These are phyloP conservation scores for Collybia sp. DNA, from an alignment of 768 basidiomycete genomes.

Conservation along the genomic window DNA sequence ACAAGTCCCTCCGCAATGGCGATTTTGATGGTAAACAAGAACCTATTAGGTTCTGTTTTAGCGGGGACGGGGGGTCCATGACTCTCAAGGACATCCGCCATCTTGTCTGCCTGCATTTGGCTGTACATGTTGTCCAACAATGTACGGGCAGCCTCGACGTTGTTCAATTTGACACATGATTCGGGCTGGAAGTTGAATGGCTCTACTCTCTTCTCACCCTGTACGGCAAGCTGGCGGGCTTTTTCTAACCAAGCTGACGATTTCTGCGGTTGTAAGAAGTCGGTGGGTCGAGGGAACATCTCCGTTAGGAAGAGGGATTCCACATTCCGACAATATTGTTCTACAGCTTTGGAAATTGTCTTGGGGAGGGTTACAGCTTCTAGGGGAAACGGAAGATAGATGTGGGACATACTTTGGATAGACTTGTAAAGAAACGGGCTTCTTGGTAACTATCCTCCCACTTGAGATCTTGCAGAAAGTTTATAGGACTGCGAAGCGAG, in stretches of 20 bases:
- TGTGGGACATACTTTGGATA: conserved; percentile 63
- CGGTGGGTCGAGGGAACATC: conserved; percentile 84
- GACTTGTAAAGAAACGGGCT: conserved; percentile 83
- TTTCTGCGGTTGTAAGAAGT: conserved; percentile 80
- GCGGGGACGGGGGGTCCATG: conserved; percentile 67
- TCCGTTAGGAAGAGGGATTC: conserved; percentile 91
- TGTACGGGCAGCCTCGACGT: conserved; percentile 87
- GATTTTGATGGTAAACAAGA: conserved; percentile 92
- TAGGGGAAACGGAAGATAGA: neutral
- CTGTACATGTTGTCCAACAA: conserved; percentile 93
- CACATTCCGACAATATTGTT: conserved; percentile 85
- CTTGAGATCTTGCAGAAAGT: conserved; percentile 82
- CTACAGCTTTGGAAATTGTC: conserved; percentile 89
- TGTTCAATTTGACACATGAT: conserved; percentile 97
- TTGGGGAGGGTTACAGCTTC: conserved; percentile 20
- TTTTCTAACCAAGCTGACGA: conserved; percentile 87
- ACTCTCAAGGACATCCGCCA: conserved; percentile 56
- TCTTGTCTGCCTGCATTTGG: conserved; percentile 85
- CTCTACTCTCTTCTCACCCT: conserved; percentile 88
- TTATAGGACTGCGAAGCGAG: conserved; percentile 85
- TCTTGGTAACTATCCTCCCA: conserved; percentile 92
- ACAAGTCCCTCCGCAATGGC: conserved; percentile 88
- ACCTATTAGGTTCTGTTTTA: conserved; percentile 62
- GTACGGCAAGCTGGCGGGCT: conserved; percentile 68
- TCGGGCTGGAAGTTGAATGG: conserved; percentile 93